A percentile compares a stretch with the other conserved stretches of the same genome.
Conservation (phyloP, 345 rosid species). For the Turritis glabra region DNA sequence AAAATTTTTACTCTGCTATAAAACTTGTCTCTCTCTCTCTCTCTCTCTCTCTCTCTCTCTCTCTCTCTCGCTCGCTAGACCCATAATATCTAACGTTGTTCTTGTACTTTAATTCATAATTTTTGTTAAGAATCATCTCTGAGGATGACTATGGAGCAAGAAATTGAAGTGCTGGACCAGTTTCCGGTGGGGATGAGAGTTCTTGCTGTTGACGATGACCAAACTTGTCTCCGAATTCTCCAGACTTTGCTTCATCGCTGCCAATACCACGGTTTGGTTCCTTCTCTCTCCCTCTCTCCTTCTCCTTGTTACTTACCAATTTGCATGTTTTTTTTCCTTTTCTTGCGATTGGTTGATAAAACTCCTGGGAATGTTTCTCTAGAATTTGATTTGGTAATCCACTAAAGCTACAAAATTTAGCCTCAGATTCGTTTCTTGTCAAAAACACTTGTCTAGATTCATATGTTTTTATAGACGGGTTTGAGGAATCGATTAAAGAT, state of each 20-base stretch:
- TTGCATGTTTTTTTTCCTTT: no score
- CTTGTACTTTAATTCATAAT: background rate
- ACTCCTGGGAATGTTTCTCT: no score
- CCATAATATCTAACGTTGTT: constrained; percentile 1
- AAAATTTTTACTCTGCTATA: background rate
- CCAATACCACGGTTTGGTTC: constrained; percentile 71
- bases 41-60: constrained; percentile 3
- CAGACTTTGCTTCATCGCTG: constrained; percentile 63
- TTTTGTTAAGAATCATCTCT: no score
- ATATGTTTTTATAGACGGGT: background rate
- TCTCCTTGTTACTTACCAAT: background rate
- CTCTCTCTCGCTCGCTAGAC: background rate
- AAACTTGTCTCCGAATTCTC: constrained; percentile 61
- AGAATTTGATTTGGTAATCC: constrained; percentile 10
- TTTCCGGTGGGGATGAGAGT: constrained; percentile 81
- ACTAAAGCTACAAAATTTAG: constrained; percentile 26
- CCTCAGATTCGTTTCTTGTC: constrained; percentile 1
- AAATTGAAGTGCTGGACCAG: constrained; percentile 46
- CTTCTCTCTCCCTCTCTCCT: background rate
- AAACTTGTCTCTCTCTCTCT: constrained; percentile 8
- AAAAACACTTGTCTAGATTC: background rate
- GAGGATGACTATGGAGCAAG: constrained; percentile 57
- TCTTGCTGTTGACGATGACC: constrained; percentile 82
- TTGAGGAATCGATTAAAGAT: constrained; percentile 7
- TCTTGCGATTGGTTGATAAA: no score